phyloP scores from a whole-genome alignment of 2,329 filamentous ascomycete genomes.

The Penicillium capsulatum region DNA sequence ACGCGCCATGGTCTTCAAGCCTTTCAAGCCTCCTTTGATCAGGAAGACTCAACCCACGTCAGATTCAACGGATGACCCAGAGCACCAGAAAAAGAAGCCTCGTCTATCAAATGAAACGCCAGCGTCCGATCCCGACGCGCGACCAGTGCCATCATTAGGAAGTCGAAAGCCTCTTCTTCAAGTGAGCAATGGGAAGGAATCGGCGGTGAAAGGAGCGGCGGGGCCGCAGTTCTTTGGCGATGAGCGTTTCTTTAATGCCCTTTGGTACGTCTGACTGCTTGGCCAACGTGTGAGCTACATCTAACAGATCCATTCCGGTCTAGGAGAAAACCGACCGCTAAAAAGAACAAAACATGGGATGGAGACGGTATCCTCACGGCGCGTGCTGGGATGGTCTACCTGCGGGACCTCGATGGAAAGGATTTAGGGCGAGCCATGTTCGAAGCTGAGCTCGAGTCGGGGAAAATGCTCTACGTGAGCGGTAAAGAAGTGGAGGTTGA shows the following conservation, averaged over 20 bases:
- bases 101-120: conserved; percentile 28
- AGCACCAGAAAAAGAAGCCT: conserved; percentile 35
- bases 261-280: conserved; percentile 38
- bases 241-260: conserved; percentile 45
- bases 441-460: conserved; percentile 55
- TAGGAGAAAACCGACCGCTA: conserved; percentile 64
- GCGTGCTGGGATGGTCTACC: conserved; percentile 53
- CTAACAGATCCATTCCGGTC: conserved; percentile 5
- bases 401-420: conserved; percentile 61
- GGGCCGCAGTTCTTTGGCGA: conserved; percentile 11
- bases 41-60: conserved; percentile 26
- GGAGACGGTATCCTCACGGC: conserved; percentile 64
- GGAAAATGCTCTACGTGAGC: conserved; percentile 58
- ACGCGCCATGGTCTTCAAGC: conserved; percentile 42
- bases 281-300: background rate
- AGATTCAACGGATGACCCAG: conserved; percentile 6
- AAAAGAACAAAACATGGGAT: conserved; percentile 76
- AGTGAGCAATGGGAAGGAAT: conserved; percentile 25
- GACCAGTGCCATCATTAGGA: conserved; percentile 8
- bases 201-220: conserved; percentile 4
- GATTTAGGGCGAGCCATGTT: conserved; percentile 58
- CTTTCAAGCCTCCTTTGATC: conserved; percentile 44
- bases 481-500: conserved; percentile 69
- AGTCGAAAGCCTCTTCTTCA: conserved; percentile 33
- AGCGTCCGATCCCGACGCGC: conserved; percentile 6